Evolutionary conservation across 2,329 filamentous ascomycete genomes (phyloP).

Genomic region (Raffaelea ambrosiae): DNA sequence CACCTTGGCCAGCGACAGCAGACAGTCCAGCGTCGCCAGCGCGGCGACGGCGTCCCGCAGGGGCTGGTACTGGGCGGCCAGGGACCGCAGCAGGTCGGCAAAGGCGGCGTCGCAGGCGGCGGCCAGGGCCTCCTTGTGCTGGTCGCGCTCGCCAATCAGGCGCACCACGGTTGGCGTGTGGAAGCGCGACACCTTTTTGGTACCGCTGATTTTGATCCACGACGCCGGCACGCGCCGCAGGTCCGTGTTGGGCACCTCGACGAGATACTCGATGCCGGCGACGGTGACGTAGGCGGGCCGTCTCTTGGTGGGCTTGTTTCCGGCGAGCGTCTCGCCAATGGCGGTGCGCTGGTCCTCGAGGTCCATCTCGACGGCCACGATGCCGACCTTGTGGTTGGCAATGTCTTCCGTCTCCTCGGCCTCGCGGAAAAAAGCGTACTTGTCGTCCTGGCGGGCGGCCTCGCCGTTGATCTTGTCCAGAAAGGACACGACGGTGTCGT

Average conservation of each 20-base stretch:
- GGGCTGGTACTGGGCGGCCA: slow-evolving; percentile 78
- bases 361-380: slow-evolving; percentile 85
- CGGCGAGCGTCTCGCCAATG: slow-evolving; percentile 60
- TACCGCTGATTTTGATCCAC: slow-evolving; percentile 91
- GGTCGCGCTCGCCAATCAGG: slow-evolving; percentile 79
- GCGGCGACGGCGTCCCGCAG: slow-evolving; percentile 83
- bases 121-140: slow-evolving; percentile 87
- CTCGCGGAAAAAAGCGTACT: slow-evolving; percentile 88
- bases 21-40: slow-evolving; percentile 80
- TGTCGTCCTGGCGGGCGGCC: slow-evolving; percentile 80
- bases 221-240: slow-evolving; percentile 85
- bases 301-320: slow-evolving; percentile 47
- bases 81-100: slow-evolving; percentile 57
- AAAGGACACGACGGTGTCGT: slow-evolving; percentile 61
- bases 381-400: slow-evolving; percentile 78
- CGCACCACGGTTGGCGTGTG: slow-evolving; percentile 86
- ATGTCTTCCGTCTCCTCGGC: slow-evolving; percentile 84
- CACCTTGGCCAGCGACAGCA: slow-evolving; percentile 77
- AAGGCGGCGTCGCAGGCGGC: slow-evolving; percentile 88
- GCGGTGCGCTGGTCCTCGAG: slow-evolving; percentile 66
- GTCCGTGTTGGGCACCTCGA: slow-evolving; percentile 78
- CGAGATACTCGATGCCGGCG: slow-evolving; percentile 85
- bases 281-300: slow-evolving; percentile 70
- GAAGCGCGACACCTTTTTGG: slow-evolving; percentile 85
- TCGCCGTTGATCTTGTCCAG: slow-evolving; percentile 79